Evolutionary conservation across 2,329 filamentous ascomycete species (phyloP).

Genomic region (Fusarium circinatum): DNA sequence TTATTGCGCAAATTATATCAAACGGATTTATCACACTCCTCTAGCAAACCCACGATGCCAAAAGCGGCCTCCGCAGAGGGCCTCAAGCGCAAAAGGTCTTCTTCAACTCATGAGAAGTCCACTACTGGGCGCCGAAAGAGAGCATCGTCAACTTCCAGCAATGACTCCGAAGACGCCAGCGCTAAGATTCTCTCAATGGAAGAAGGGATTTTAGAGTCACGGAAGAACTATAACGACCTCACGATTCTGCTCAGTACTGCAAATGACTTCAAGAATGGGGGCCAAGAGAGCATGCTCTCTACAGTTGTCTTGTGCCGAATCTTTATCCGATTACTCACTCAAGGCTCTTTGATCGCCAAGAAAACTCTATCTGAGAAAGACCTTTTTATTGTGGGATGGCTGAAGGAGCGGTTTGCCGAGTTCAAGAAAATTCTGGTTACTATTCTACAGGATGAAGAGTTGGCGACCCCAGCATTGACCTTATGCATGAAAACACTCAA

Average conservation of each 20-base stretch:
- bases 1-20: not conserved
- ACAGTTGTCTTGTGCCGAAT: conserved; percentile 86
- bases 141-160: conserved; percentile 57
- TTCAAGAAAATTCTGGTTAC: conserved; percentile 72
- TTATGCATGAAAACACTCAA: conserved; percentile 87
- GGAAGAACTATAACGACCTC: conserved; percentile 93
- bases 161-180: conserved; percentile 64
- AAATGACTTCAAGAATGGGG: conserved; percentile 59
- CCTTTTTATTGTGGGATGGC: conserved; percentile 77
- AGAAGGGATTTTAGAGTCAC: conserved; percentile 83
- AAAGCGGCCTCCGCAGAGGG: conserved; percentile 42
- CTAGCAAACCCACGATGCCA: conserved; percentile 40
- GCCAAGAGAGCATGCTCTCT: conserved; percentile 70
- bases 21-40: not conserved
- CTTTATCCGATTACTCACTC: conserved; percentile 82
- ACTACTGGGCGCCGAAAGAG: conserved; percentile 63
- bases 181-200: conserved; percentile 80
- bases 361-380: conserved; percentile 78
- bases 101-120: conserved; percentile 54
- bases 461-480: conserved; percentile 78
- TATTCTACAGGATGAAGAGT: conserved; percentile 69
- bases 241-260: conserved; percentile 70
- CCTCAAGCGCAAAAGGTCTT: conserved; percentile 65
- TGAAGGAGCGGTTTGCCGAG: conserved; percentile 78
- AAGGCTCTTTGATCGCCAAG: conserved; percentile 74